Base-by-base conservation (phyloP, 2,329 filamentous ascomycete species). In the Fusarium vanettenii region DNA sequence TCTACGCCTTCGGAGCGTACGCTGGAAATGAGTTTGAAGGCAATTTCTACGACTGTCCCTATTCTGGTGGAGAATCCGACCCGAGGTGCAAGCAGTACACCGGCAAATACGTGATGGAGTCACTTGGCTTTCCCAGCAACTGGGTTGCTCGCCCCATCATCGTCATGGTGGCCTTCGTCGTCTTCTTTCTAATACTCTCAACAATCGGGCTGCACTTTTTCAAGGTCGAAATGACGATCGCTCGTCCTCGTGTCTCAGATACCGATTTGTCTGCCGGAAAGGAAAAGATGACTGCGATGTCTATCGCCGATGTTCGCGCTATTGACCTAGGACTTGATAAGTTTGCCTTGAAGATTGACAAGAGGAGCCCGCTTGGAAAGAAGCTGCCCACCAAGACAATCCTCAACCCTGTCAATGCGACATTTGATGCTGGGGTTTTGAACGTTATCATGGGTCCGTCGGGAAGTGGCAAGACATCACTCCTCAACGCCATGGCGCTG, bases 371-470 rank as follows among this genome's bases (percentile, higher is more conserved):
- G 0, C 82, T 84, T 2, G 89, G 89, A 10, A 87, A 86, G 76
- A 90, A 84, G 67, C 71, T 88, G 1, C 87, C 88, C 0, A 85
- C 82, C 1, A 90, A 89, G 79, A 87, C 83, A 0, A 95, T 95
- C 13, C 83, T 95, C 16, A 88, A 92, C 64, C 92, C 92, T 0
- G 87, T 95, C 14, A 91, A 87, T 2, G 86, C 92, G 0, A 90
- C 88, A 0, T 95, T 95, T 74, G 87, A 90, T 56, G 89, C 93
- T 0, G 92, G 93, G 0, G 85, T 89, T 16, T 80, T 95, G 16
- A 95, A 95, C 72, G 88, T 95, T 27, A 93, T 95, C 73, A 95
- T 95, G 93, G 93, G 93, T 0, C 93, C 93, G 0, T 94, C 92
- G 0, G 93, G 93, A 0, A 92, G 90, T 55, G 93, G 93, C 1